Percentiles rank a stretch among this genome's conserved stretches.
These are phyloP conservation scores for Ogataea ramenticola DNA, from an alignment of 805 yeast genomes.

Conservation along the genomic window DNA sequence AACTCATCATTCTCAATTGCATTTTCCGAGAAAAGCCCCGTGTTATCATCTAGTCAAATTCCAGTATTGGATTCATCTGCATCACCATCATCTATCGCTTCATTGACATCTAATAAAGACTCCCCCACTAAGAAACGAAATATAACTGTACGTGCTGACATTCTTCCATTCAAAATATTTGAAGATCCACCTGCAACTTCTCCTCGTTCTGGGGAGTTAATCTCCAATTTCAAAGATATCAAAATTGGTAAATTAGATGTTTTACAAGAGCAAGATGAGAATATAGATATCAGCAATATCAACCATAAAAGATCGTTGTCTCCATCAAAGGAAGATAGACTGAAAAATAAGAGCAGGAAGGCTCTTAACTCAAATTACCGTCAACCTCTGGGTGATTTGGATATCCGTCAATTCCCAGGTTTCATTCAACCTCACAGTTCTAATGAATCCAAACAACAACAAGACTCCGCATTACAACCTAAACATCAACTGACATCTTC, in stretches of 20 bases:
- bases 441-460: background rate
- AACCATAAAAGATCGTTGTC: background rate
- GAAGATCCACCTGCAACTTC: slow-evolving; percentile 8
- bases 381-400: slow-evolving; percentile 7
- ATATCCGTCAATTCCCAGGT: slow-evolving; percentile 13
- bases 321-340: slow-evolving; percentile 1
- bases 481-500: slow-evolving; percentile 13
- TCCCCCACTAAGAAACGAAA: background rate
- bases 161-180: slow-evolving; percentile 11
- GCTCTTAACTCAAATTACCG: background rate
- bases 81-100: background rate
- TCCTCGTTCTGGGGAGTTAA: background rate
- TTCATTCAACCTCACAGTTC: slow-evolving; percentile 5
- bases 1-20: too few relatives aligned
- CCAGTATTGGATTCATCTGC: background rate
- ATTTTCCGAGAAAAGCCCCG: background rate
- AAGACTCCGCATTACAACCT: slow-evolving; percentile 9
- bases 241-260: background rate
- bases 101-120: background rate
- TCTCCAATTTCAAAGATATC: background rate
- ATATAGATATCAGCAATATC: background rate
- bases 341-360: background rate
- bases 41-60: background rate
- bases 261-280: slow-evolving; percentile 1
- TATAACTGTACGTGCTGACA: background rate